Conservation (phyloP, 1,139 yeast genomes). For the Schizosaccharomyces versatilis region DNA sequence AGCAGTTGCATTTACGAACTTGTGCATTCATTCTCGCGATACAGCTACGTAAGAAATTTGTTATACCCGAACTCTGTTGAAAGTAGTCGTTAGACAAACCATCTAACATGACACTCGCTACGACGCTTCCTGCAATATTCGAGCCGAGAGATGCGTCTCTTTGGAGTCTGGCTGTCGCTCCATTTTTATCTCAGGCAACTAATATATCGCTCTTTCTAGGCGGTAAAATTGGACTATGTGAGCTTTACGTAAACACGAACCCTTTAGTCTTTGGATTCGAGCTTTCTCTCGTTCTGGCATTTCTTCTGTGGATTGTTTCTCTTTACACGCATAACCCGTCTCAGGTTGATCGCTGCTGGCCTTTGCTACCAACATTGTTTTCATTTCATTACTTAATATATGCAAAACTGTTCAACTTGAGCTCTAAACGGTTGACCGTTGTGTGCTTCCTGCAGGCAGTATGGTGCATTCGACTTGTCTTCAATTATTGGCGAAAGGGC, state of each 20-base stretch:
- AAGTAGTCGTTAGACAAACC: too few species aligned
- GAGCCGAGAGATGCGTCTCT: constrained; percentile 3
- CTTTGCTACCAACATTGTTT: constrained; percentile 12
- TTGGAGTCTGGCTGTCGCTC: constrained; percentile 3
- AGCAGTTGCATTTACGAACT: too few species aligned
- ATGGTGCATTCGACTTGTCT: constrained; percentile 13
- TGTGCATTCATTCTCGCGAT: too few species aligned
- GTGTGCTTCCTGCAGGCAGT: constrained; percentile 5
- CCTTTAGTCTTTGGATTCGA: constrained; percentile 5
- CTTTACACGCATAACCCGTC: constrained; percentile 8
- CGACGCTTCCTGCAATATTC: constrained; percentile 4
- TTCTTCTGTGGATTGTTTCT: constrained; percentile 4
- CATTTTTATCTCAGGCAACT: constrained; percentile 4
- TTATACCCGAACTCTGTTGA: too few species aligned
- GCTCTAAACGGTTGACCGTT: constrained; percentile 8
- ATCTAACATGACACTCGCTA: background rate
- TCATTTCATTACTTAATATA: constrained; percentile 9
- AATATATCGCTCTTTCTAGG: constrained; percentile 3
- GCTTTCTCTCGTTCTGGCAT: constrained; percentile 4
- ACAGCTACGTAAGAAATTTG: too few species aligned
- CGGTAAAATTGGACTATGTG: constrained; percentile 3
- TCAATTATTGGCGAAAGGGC: constrained; percentile 13
- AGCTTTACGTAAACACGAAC: constrained; percentile 5
- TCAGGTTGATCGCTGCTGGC: constrained; percentile 14
- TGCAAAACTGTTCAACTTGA: constrained; percentile 5